These are phyloP conservation scores for Plasmodium ovale DNA, from an alignment of 169 alveolate species.

Conservation along the genomic window DNA sequence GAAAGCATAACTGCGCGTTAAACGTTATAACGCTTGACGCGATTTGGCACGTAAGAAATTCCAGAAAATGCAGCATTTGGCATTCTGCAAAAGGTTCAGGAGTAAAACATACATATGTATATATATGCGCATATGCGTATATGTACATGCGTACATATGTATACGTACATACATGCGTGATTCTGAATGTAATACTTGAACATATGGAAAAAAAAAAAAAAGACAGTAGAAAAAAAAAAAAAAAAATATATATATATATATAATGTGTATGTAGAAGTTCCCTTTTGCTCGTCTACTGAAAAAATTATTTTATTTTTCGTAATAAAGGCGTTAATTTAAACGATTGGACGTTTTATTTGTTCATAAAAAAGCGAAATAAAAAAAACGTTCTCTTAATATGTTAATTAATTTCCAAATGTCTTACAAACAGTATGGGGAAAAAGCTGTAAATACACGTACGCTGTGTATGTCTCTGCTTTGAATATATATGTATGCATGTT, in stretches of 20 bases:
- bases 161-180: too few relatives aligned
- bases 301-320: conserved; percentile 15
- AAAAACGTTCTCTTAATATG: not conserved
- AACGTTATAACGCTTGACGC: not conserved
- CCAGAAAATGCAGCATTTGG: too few relatives aligned
- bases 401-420: conserved; percentile 7
- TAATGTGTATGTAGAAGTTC: conserved; percentile 10
- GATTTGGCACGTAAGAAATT: not conserved
- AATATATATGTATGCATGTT: not conserved
- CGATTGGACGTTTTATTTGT: not conserved
- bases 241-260: too few relatives aligned
- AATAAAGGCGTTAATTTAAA: conserved; percentile 9
- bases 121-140: too few relatives aligned
- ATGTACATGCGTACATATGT: too few relatives aligned
- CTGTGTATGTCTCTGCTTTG: not conserved
- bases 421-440: not conserved
- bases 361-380: not conserved
- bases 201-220: too few relatives aligned
- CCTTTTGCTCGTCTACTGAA: conserved; percentile 48
- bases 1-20: not conserved
- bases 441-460: not conserved
- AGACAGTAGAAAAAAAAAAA: conserved; percentile 24
- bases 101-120: too few relatives aligned
- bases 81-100: too few relatives aligned
- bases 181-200: too few relatives aligned